Percentiles rank a stretch among this genome's conserved stretches.
Evolutionary conservation across 768 basidiomycete species (phyloP).

Genomic region (Tylopilus subfusipes): DNA sequence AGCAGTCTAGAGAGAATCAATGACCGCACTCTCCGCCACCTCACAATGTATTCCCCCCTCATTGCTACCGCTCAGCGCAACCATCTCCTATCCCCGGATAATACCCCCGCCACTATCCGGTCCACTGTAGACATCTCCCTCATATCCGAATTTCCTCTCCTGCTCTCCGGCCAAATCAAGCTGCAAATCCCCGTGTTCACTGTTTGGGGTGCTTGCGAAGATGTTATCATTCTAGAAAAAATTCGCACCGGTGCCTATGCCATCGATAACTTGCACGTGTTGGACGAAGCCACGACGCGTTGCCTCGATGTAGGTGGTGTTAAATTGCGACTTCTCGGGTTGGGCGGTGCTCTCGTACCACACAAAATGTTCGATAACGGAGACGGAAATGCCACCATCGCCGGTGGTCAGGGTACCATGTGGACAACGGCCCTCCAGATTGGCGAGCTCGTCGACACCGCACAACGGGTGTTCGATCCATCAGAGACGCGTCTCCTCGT

Average conservation of each 20-base stretch:
- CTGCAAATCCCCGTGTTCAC: conserved; percentile 93
- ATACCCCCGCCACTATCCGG: conserved; percentile 65
- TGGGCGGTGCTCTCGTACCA: conserved; percentile 91
- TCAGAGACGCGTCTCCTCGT: conserved; percentile 93
- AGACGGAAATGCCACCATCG: conserved; percentile 93
- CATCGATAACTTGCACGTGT: conserved; percentile 85
- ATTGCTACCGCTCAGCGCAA: conserved; percentile 79
- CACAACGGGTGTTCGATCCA: conserved; percentile 88
- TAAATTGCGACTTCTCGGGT: conserved; percentile 89
- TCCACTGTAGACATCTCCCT: conserved; percentile 70
- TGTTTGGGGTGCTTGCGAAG: conserved; percentile 97
- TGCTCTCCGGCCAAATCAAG: conserved; percentile 87
- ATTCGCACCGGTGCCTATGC: conserved; percentile 79
- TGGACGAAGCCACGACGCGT: conserved; percentile 95
- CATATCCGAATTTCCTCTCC: conserved; percentile 90
- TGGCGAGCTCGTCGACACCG: conserved; percentile 96
- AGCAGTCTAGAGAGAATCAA: conserved; percentile 84
- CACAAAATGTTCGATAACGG: conserved; percentile 97
- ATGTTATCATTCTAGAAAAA: conserved; percentile 89
- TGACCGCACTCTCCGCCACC: conserved; percentile 93
- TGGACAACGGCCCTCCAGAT: conserved; percentile 98
- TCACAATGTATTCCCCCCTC: conserved; percentile 94
- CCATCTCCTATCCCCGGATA: conserved; percentile 71
- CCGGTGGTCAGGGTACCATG: conserved; percentile 97
- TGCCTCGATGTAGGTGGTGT: conserved; percentile 89